Base-by-base conservation (phyloP, 169 alveolate species). In the Babesia sp. region DNA sequence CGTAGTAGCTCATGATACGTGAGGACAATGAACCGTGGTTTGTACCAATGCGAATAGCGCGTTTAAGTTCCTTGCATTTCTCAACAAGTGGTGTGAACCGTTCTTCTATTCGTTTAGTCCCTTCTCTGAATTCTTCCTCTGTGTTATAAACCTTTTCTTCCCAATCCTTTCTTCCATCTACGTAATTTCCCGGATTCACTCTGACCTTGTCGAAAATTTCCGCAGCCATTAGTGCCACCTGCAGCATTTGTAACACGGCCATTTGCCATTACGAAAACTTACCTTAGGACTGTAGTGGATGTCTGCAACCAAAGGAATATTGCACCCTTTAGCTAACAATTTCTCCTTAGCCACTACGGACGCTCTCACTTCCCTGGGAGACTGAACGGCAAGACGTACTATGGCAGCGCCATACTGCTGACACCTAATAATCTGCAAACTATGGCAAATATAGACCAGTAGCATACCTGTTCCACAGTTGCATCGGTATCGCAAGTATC, bases 151-250 rank as follows among this genome's bases (percentile, higher is more conserved):
- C 85, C 69, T 87, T 82, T 41, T 74, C 74, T 33, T 79, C 85
- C 93, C 93, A 91, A 22, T 78, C 82, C 80, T 91, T 91, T 36
- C 90, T 63, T 16, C 95, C 95, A 67, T 90, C 94, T 8, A 86
- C 93, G 48, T 73, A 91, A 72, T 91, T 91, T 2, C 95, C 95
- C 16, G 95, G 95, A 50, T 91, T 91, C 22, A 91, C 85, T 12
- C 95, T 79, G 16, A 91, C 90, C 68, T 91, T 91, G 50, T 91
- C 95, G 71, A 71, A 91, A n/a, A 71, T 83, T 8, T 90, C 94
- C 3, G 93, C 94, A 31, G 91, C 90, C 78, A 87, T 57, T 56
- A 89, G 50, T 22, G 94, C 94, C 31, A 91, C 93, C 91, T 84
- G 61, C 0, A 3, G 24, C 26, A 28, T n/a, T 4, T 3, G 22